Conservation (phyloP, 352 stramenopile genomes). For the Phytophthora citricola region DNA sequence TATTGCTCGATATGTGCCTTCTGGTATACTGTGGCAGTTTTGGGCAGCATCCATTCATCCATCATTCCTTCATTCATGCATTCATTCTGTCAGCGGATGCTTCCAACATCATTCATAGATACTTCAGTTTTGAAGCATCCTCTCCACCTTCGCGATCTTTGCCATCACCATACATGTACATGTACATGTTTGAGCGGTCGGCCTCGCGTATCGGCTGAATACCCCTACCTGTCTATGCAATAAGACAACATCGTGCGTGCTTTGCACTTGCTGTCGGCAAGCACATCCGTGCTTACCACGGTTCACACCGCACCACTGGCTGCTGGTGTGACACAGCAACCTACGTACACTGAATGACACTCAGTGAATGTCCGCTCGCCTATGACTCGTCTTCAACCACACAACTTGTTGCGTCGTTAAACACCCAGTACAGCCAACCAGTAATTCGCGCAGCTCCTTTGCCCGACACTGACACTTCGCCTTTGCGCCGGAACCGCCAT, state of each 20-base stretch:
- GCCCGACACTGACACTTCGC: conserved; percentile 8
- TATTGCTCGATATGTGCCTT: too few relatives aligned
- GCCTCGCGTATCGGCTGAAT: too few relatives aligned
- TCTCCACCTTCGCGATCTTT: too few relatives aligned
- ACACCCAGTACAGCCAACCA: conserved; percentile 11
- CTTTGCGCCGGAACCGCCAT: conserved; percentile 33
- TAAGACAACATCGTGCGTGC: conserved; percentile 23
- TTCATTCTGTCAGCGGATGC: too few relatives aligned
- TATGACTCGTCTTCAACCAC: conserved; percentile 20
- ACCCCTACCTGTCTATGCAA: conserved; percentile 23
- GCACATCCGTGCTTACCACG: conserved; percentile 20
- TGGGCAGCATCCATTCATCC: too few relatives aligned
- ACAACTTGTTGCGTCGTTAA: conserved; percentile 23
- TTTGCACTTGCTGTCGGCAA: conserved; percentile 13
- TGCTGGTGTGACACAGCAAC: too few relatives aligned
- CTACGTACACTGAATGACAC: neutral
- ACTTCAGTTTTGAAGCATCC: too few relatives aligned
- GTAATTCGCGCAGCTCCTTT: conserved; percentile 4
- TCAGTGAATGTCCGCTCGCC: neutral
- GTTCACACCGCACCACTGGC: neutral
- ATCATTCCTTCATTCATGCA: too few relatives aligned
- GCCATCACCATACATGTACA: too few relatives aligned
- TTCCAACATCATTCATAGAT: too few relatives aligned
- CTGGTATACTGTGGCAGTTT: too few relatives aligned
- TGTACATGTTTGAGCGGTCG: too few relatives aligned